Base-by-base conservation (phyloP, 495 filamentous ascomycete genomes). In the Aspergillus nidulans region DNA sequence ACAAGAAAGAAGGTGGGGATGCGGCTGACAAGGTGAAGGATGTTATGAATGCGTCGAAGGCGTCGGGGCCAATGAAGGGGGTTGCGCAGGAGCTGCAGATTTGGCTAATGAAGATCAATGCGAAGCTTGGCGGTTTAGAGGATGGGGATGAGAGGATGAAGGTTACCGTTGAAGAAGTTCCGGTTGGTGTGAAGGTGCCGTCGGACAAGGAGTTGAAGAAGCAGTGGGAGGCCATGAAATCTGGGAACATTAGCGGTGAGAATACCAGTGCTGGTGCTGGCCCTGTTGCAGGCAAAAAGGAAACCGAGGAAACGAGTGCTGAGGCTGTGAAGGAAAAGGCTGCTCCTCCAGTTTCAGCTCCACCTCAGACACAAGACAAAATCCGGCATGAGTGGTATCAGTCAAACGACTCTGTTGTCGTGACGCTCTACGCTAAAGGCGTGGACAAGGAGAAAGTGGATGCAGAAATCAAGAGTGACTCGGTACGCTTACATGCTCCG, bases 331-430 rank as follows among this genome's bases (percentile, higher is more conserved):
- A 46, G 6, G 47, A 54, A 25, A 48, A 23, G 15, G 55, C 77
- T 47, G 25, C 73, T 57, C 56, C 68, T 26, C n/a, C 52, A 10
- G 32, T 57, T 18, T 40, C 53, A 0, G 49, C 58, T 9, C 49
- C 46, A 49, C 24, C 60, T n/a, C 18, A 58, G 46, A 25, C 43
- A 4, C 52, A 61, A 28, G 62, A 69, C 13, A 89, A 89, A 67
- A 82, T 91, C 55, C 79, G 87, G 10, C 81, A 91, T 60, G 89
- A 92, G 49, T 91, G 87, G 86, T 91, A 89, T 71, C 89, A 92
- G 62, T 88, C 82, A 3, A 61, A 64, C 6, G 79, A 83, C 3
- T 79, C 73, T 15, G 83, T 91, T 24, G 81, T 84, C 15, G 78
- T 91, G 52, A 84, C 84, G 0, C 72, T 92, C 8, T 83, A 89